Base-by-base conservation (phyloP, 176 grass and related monocot genomes). In the Cenchrus purpureus region DNA sequence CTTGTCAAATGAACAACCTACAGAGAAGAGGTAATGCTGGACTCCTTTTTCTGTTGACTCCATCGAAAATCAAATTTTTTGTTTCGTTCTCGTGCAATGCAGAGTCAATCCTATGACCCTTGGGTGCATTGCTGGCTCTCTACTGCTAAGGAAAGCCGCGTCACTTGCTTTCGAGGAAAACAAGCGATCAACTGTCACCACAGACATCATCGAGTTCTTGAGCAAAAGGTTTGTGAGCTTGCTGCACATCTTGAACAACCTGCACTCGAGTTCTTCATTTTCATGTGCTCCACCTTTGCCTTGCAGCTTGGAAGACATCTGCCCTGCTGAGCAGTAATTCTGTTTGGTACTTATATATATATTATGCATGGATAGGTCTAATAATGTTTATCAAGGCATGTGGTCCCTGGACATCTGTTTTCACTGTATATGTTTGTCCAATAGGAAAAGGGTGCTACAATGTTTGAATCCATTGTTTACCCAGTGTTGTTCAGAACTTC, bases 101-200 rank as follows among this genome's bases (percentile, higher is more conserved):
- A 98, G 96, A 46, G 74, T 92, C 22, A 98, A 98, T 86, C 89
- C 96, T 29, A 95, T 94, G 93, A 82, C 91, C 4, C 93, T 98
- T 53, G 93, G 93, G 34, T 92, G 93, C 74, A 88, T 98, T 59
- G 91, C 91, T 42, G 93, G 91, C 34, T 95, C 93, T 73, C 69
- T 91, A 71, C 81, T 98, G 61, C 87, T 95, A 31, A 89, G 93
- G 68, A 95, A 86, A 89, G 83, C 91, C 79, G 89, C 96, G 37
- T 89, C 85, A 6, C 71, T 68, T 82, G 89, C 87, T 52, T 98
- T 95, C 67, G 71, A 74, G 31, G 89, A 89, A 45, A 95, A 92
- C 67, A 98, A 91, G 82, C 69, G 96, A 56, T 85, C 93, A 55
- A 98, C 91, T 14, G 77, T 98, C 6, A 95, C 91, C 13, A 88